These are phyloP conservation scores for Parascedosporium putredinis DNA, from an alignment of 2,329 filamentous ascomycete species.

Conservation along the genomic window DNA sequence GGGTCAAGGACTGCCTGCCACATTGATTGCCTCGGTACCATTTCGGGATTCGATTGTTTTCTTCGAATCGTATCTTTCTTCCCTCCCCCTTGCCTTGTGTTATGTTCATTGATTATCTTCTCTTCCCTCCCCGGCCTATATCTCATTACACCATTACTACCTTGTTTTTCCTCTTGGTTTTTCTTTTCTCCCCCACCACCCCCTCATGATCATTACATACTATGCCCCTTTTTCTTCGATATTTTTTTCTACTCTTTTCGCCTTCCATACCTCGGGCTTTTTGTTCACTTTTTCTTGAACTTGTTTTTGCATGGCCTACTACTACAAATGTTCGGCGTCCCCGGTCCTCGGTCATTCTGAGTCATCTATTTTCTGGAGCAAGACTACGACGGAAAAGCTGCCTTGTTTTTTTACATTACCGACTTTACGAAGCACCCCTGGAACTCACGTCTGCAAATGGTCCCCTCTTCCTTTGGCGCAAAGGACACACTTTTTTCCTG, in stretches of 20 bases:
- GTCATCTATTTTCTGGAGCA: conserved; percentile 9
- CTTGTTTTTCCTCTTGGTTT: conserved; percentile 5
- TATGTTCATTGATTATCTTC: conserved; percentile 5
- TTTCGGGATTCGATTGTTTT: too few relatives aligned
- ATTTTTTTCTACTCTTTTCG: conserved; percentile 5
- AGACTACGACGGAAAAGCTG: conserved; percentile 8
- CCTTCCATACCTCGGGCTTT: conserved; percentile 1
- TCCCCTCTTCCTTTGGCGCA: too few relatives aligned
- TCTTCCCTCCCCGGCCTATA: neutral
- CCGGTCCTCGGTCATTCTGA: conserved; percentile 9
- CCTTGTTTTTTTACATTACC: conserved; percentile 3
- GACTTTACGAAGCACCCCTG: conserved; percentile 5
- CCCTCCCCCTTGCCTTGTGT: neutral
- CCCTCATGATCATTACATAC: conserved; percentile 7
- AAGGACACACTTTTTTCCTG: too few relatives aligned
- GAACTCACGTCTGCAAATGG: conserved; percentile 7
- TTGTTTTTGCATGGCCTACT: conserved; percentile 9
- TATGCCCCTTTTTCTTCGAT: conserved; percentile 4
- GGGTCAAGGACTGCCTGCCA: too few relatives aligned
- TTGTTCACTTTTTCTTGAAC: conserved; percentile 2
- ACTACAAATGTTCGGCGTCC: conserved; percentile 8
- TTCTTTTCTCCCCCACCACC: conserved; percentile 5
- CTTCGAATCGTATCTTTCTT: neutral
- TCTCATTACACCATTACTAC: neutral
- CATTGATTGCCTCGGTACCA: too few relatives aligned